Percentiles rank a stretch among this genome's conserved stretches.
phyloP scores from a whole-genome alignment of 176 grass and related monocot species.

The Neostapfia colusana region DNA sequence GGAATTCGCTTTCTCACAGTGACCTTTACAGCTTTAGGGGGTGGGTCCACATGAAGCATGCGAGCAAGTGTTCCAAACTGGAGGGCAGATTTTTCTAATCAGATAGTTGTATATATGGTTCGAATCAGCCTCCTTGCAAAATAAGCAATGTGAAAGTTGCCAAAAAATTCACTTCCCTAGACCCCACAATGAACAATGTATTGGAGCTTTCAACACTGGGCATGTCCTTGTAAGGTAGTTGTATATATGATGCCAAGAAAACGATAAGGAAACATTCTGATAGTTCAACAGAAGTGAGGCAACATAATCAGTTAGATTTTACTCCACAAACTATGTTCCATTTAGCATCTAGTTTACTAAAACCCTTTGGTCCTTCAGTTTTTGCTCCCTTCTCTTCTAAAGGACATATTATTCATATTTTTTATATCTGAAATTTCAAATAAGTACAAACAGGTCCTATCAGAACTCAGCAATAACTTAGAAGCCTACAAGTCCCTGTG shows the following conservation, averaged over 20 bases:
- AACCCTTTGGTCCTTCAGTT: background rate
- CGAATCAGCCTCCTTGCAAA: too few relatives aligned
- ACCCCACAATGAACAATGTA: too few relatives aligned
- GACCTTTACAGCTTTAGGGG: conserved; percentile 93
- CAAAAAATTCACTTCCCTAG: too few relatives aligned
- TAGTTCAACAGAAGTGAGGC: background rate
- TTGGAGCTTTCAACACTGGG: too few relatives aligned
- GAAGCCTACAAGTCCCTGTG: conserved; percentile 2
- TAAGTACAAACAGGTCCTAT: background rate
- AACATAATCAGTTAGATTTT: conserved; percentile 21
- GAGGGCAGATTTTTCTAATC: conserved; percentile 21
- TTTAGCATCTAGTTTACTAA: conserved; percentile 23
- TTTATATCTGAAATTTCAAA: background rate
- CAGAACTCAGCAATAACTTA: conserved; percentile 1
- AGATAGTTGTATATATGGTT: conserved; percentile 14
- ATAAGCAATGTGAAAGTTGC: too few relatives aligned
- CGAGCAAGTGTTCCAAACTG: conserved; percentile 97
- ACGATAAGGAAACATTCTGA: background rate
- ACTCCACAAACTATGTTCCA: conserved; percentile 5
- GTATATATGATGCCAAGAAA: conserved; percentile 18
- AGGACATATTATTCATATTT: background rate
- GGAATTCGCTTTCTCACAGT: conserved; percentile 86
- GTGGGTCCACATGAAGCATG: conserved; percentile 99
- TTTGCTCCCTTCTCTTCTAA: conserved; percentile 1
- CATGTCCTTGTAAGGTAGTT: too few relatives aligned